phyloP scores from a whole-genome alignment of 2,329 filamentous ascomycete species.

The Tolypocladium guangdongense region DNA sequence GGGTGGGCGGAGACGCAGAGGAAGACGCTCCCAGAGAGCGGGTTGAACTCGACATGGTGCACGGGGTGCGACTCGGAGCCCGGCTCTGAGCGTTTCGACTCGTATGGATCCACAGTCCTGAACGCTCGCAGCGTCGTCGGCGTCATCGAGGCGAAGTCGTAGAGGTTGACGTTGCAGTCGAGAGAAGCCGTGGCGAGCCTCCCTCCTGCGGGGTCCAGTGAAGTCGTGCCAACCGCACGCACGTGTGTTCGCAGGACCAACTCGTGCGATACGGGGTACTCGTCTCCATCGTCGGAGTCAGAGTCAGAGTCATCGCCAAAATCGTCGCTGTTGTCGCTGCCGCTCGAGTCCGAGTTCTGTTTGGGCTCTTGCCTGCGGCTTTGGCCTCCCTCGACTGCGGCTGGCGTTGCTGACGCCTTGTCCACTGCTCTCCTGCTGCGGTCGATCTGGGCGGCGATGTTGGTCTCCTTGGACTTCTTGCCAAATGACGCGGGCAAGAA shows the following conservation, averaged over 20 bases:
- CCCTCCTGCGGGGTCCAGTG: constrained; percentile 75
- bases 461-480: constrained; percentile 62
- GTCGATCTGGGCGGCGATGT: constrained; percentile 73
- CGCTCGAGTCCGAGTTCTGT: constrained; percentile 31
- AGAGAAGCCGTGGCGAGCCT: constrained; percentile 83
- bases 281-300: constrained; percentile 66
- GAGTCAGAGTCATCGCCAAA: constrained; percentile 53
- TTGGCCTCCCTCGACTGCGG: constrained; percentile 5
- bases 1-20: constrained; percentile 82
- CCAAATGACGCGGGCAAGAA: constrained; percentile 80
- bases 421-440: constrained; percentile 52
- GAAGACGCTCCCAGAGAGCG: constrained; percentile 65
- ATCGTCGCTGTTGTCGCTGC: constrained; percentile 33
- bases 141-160: constrained; percentile 94
- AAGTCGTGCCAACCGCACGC: constrained; percentile 70
- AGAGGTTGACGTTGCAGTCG: constrained; percentile 83
- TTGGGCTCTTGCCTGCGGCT: constrained; percentile 9
- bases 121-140: constrained; percentile 90
- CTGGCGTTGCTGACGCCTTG: constrained; percentile 1
- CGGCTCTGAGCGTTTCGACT: constrained; percentile 55
- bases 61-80: constrained; percentile 78
- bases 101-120: constrained; percentile 79
- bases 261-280: constrained; percentile 88
- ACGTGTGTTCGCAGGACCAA: constrained; percentile 88
- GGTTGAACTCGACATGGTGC: constrained; percentile 79